Evolutionary conservation across 1,284 basidiomycete species (phyloP).

Genomic region (Malassezia sympodialis): DNA sequence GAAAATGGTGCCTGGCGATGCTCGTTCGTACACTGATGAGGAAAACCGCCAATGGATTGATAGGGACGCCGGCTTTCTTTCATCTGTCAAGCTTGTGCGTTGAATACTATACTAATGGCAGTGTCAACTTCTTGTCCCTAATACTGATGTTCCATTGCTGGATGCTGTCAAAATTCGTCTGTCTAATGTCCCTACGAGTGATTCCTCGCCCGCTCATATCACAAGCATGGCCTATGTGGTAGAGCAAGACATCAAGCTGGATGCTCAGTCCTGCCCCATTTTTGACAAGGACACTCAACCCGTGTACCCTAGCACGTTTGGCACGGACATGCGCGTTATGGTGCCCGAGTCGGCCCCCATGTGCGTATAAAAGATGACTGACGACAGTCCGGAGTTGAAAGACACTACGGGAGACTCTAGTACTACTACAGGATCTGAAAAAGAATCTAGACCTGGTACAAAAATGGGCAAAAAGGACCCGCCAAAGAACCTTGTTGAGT

Average conservation of each 20-base stretch:
- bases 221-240: slow-evolving; percentile 3
- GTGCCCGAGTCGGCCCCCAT: not conserved
- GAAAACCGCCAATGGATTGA: not conserved
- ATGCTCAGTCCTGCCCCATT: slow-evolving; percentile 1
- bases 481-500: slow-evolving; percentile 17
- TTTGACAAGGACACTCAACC: not conserved
- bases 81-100: slow-evolving; percentile 11
- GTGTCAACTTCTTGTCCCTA: slow-evolving; percentile 7
- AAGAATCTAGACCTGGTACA: not conserved
- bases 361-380: not conserved
- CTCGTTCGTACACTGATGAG: not conserved
- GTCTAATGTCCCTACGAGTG: not conserved
- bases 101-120: not conserved
- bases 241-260: not conserved
- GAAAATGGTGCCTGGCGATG: slow-evolving; percentile 1
- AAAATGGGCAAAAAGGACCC: slow-evolving; percentile 20
- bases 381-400: not conserved
- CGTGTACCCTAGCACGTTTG: not conserved
- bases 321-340: not conserved
- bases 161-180: slow-evolving; percentile 8
- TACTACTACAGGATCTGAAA: not conserved
- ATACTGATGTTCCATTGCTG: not conserved
- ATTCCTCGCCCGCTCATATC: not conserved
- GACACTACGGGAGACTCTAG: not conserved
- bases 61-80: not conserved